Base-by-base conservation (phyloP, 108 stramenopile genomes). In the Heterococcus sp. region DNA sequence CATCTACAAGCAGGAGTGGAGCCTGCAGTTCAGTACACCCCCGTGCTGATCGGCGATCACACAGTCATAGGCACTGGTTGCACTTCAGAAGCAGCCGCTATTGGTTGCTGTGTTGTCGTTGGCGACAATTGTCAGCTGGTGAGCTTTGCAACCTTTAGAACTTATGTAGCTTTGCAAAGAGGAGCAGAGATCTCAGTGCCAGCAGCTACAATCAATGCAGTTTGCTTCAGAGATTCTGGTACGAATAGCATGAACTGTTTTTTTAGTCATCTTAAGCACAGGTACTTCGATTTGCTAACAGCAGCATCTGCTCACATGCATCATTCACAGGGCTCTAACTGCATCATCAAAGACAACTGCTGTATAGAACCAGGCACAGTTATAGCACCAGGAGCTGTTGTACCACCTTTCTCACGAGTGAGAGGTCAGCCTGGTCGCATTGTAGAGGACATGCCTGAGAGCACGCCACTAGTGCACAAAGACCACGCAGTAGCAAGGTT, bases 31-130 rank as follows among this genome's bases (percentile, higher is more conserved):
- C 72, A 72, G 32, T 70, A 72, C 72, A 81, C 79, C 27, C 79
- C 79, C 63, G 31, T 81, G 2, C 33, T 72, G 3, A 67, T 81
- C 27, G 79, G 79, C 1, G 73, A 32, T 30, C 71, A 72, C 65
- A 81, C 79, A 21, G 11, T 2, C 32, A 81, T 81, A 5, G 79
- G 79, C 2, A 81, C 67, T 38, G 32, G 28, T 3, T 81, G 79
- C 72, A 72, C 73, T 2, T 65, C 73, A 33, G 79, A 81, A 14
- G 37, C 79, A n/a, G 79, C 79, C 35, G 79, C 69, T 38, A 81
- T 81, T 73, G 79, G 79, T 66, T 81, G 79, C 72, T 73, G 73
- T 33, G 79, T 81, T 1, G 38, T 66, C 27, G 72, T 81, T 33
- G 79, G 58, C 8, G 79, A 81, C 65, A 66, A 72, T 28, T 81